A percentile compares a stretch with the other conserved stretches of the same genome.
Conservation (phyloP, 192 early-diverging fungal species). For the Phycomyces nitens region DNA sequence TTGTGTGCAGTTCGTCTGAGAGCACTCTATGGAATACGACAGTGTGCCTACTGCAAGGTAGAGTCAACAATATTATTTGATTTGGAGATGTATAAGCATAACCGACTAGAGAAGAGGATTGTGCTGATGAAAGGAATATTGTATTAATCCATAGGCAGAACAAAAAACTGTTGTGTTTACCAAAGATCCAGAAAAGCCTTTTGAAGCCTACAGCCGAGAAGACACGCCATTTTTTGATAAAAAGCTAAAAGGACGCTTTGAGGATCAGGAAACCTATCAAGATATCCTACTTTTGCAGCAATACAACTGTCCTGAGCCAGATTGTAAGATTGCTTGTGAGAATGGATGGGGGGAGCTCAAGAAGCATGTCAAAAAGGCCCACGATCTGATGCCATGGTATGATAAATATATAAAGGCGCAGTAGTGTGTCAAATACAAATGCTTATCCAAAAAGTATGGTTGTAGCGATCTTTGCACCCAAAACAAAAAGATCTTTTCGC, state of each 20-base stretch:
- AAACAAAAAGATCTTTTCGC: slow-evolving; percentile 89
- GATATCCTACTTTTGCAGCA: slow-evolving; percentile 68
- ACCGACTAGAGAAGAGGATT: no score
- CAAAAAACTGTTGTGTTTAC: slow-evolving; percentile 78
- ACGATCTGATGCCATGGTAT: slow-evolving; percentile 76
- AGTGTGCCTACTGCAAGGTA: slow-evolving; percentile 92
- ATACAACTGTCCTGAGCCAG: slow-evolving; percentile 85
- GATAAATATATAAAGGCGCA: background rate
- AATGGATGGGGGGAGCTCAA: slow-evolving; percentile 85
- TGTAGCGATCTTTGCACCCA: slow-evolving; percentile 82
- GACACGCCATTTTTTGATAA: slow-evolving; percentile 62
- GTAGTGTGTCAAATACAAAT: background rate
- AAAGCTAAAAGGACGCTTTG: slow-evolving; percentile 70
- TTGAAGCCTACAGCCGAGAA: slow-evolving; percentile 46
- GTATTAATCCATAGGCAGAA: slow-evolving; percentile 55
- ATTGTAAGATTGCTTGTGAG: slow-evolving; percentile 68
- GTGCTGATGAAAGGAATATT: background rate
- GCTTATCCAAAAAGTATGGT: slow-evolving; percentile 11
- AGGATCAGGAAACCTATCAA: slow-evolving; percentile 70
- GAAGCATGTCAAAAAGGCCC: slow-evolving; percentile 73
- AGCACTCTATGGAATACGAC: slow-evolving; percentile 80
- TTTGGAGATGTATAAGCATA: background rate
- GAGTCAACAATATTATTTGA: background rate
- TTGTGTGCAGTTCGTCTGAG: slow-evolving; percentile 87
- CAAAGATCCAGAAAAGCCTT: slow-evolving; percentile 51